phyloP scores from a whole-genome alignment of 345 rosid genomes.

The Theobroma cacao region DNA sequence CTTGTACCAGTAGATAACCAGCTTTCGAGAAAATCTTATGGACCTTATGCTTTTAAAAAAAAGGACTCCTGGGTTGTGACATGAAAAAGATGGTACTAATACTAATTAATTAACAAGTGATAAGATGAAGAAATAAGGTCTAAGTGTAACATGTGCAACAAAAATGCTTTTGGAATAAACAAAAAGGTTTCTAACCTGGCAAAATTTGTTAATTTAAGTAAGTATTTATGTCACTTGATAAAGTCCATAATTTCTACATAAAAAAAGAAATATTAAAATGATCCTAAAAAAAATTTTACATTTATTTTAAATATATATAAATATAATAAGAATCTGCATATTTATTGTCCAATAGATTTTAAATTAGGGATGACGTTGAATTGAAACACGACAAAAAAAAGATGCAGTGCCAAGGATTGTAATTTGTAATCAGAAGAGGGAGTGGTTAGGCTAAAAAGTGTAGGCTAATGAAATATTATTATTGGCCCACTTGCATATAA shows the following conservation, averaged over 20 bases:
- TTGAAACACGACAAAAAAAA: conserved; percentile 7
- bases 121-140: neutral
- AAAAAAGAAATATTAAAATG: no score
- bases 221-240: no score
- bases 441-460: conserved; percentile 31
- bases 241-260: no score
- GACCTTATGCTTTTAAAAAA: neutral
- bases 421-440: conserved; percentile 19
- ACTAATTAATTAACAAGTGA: no score
- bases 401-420: conserved; percentile 15
- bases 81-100: neutral
- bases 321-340: no score
- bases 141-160: neutral
- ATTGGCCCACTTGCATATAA: conserved; percentile 48
- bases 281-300: no score
- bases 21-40: neutral
- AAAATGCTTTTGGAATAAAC: neutral
- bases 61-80: neutral
- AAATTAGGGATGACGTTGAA: conserved; percentile 11
- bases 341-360: no score
- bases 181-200: neutral
- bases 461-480: conserved; percentile 27
- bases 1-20: neutral
- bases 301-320: no score
- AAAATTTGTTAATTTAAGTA: no score